Evolutionary conservation across 176 grass and related monocot genomes (phyloP).

Genomic region (Cymbopogon citratus): DNA sequence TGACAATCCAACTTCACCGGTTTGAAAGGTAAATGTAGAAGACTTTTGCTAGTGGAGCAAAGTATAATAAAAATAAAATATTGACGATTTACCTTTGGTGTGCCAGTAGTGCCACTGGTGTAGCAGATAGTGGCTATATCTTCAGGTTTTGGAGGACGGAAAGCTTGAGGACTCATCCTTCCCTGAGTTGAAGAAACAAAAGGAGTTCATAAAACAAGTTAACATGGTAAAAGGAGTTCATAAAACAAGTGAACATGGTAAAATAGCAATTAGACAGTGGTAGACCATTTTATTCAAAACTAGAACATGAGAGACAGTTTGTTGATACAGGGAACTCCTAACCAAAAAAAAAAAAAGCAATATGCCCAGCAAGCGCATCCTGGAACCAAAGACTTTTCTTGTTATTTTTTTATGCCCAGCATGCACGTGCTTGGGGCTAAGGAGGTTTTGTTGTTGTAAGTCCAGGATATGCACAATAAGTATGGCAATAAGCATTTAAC

Average conservation of each 20-base stretch:
- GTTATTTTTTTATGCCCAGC: neutral
- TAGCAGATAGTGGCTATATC: slow-evolving; percentile 95
- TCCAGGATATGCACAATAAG: neutral
- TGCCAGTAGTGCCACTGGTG: slow-evolving; percentile 94
- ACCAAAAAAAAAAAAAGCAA: neutral
- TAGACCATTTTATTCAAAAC: neutral
- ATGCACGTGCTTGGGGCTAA: neutral
- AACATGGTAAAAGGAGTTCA: too few species aligned
- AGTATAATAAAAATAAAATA: slow-evolving; percentile 16
- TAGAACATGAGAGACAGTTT: neutral
- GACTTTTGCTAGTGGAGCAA: neutral
- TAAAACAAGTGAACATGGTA: neutral
- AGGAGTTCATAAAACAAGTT: neutral
- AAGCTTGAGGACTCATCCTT: slow-evolving; percentile 49
- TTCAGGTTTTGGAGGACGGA: slow-evolving; percentile 81
- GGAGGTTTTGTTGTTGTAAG: neutral
- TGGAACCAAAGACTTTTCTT: neutral
- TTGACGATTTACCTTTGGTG: slow-evolving; percentile 60
- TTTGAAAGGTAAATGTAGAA: slow-evolving; percentile 25
- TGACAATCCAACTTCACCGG: slow-evolving; percentile 1
- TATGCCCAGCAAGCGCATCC: neutral
- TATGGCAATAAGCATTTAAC: neutral
- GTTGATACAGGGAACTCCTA: neutral
- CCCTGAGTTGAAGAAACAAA: slow-evolving; percentile 47
- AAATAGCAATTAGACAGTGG: neutral